Evolutionary conservation across 352 stramenopile genomes (phyloP).

Genomic region (Phytopythium vexans): DNA sequence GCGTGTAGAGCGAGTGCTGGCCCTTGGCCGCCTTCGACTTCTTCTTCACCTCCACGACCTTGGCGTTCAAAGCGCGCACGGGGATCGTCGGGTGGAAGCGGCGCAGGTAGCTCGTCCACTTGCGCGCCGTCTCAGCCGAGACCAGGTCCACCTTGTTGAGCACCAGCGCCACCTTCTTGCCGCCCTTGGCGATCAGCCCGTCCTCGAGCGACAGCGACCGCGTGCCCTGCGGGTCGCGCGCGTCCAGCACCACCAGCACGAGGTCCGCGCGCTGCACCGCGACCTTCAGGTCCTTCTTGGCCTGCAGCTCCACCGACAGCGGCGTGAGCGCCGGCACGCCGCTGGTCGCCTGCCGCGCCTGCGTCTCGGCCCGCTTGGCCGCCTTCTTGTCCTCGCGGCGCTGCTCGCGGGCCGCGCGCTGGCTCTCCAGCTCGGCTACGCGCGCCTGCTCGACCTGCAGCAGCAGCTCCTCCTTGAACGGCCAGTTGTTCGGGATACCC

Average conservation of each 20-base stretch:
- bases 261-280: slow-evolving; percentile 60
- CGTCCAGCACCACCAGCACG: slow-evolving; percentile 93
- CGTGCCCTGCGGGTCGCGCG: slow-evolving; percentile 96
- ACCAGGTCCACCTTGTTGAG: slow-evolving; percentile 99
- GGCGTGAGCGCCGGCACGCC: slow-evolving; percentile 36
- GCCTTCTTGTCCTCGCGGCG: slow-evolving; percentile 72
- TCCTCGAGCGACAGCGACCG: slow-evolving; percentile 93
- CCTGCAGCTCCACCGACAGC: slow-evolving; percentile 70
- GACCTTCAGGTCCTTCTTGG: slow-evolving; percentile 78
- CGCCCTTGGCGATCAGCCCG: slow-evolving; percentile 90
- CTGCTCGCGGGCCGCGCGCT: slow-evolving; percentile 57
- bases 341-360: slow-evolving; percentile 24
- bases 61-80: slow-evolving; percentile 71
- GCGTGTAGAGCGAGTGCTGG: slow-evolving; percentile 64
- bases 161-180: slow-evolving; percentile 97
- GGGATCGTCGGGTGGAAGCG: slow-evolving; percentile 94
- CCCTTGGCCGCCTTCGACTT: slow-evolving; percentile 71
- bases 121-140: slow-evolving; percentile 80
- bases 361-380: slow-evolving; percentile 34
- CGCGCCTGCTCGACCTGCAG: slow-evolving; percentile 77
- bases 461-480: slow-evolving; percentile 96
- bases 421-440: slow-evolving; percentile 65
- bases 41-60: slow-evolving; percentile 91
- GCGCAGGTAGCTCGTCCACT: slow-evolving; percentile 94
- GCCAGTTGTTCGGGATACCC: slow-evolving; percentile 98